Base-by-base conservation (phyloP, 768 basidiomycete genomes). In the Hericium alpestre region DNA sequence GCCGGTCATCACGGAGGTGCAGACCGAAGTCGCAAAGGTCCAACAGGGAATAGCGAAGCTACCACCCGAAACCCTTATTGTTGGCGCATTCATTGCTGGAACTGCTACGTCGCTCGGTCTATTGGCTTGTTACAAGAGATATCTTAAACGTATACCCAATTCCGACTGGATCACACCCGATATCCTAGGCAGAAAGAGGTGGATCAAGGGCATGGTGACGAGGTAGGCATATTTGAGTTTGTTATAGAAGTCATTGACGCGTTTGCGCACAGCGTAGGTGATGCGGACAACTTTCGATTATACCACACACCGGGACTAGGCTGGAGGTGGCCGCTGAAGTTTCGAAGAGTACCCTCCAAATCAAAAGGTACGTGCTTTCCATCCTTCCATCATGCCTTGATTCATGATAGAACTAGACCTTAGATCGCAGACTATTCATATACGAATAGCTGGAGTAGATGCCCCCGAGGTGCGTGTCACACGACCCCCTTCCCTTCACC, bases 371-470 rank as follows among this genome's bases (percentile, higher is more conserved):
- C 25, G 65, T 56, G 23, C 25, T n/a, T 49, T 18, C 5, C 25
- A 11, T 46, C 22, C 23, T 20, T 8, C 27, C 41, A 32, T 25
- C 23, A 15, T 47, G 12, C 18, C 46, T 10, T 37, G 37, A 2
- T 52, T 38, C 16, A 52, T 27, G 15, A 18, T 51, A 16, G 51
- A 41, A 38, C 49, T 51, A 91, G 92, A 81, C 0, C 74, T 94
- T 50, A 88, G 81, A 66, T 80, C 85, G 59, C 73, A 91, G 63
- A 96, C 94, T 1, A 74, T 97, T 16, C 86, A 90, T 64, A 82
- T 98, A 27, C 83, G 94, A 13, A 81, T 98, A 27, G 90, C 90
- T 13, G 94, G 91, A 0, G 83, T 93, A 4, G 94, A 98, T 66
- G 94, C 94, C 1, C 94, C 94, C 0, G 94, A 98, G 76, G 91